phyloP scores from a whole-genome alignment of 305 asterid species.

The Fraxinus floribunda region DNA sequence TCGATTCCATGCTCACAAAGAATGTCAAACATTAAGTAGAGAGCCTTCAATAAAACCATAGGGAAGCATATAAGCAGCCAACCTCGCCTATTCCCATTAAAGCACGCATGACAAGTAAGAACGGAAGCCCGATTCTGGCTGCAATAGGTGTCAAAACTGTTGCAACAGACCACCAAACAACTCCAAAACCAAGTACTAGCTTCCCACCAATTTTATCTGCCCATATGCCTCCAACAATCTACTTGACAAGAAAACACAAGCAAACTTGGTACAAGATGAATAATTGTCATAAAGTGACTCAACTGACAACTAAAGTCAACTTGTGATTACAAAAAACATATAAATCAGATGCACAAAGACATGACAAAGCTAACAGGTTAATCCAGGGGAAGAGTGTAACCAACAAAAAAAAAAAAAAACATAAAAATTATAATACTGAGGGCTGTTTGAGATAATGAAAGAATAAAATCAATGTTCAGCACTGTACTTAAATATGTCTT shows the following conservation, averaged over 20 bases:
- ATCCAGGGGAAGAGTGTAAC: neutral
- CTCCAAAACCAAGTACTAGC: slow-evolving; percentile 93
- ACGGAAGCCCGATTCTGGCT: slow-evolving; percentile 61
- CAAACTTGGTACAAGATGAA: slow-evolving; percentile 9
- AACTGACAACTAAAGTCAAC: neutral
- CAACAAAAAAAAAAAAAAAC: neutral
- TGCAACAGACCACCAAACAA: slow-evolving; percentile 97
- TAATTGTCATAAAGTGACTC: neutral
- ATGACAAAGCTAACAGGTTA: neutral
- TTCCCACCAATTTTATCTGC: slow-evolving; percentile 98
- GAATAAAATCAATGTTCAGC: neutral
- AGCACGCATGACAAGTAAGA: slow-evolving; percentile 85
- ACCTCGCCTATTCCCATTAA: slow-evolving; percentile 99
- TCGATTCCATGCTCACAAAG: neutral
- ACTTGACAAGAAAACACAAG: slow-evolving; percentile 4
- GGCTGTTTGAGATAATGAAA: neutral
- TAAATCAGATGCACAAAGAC: neutral
- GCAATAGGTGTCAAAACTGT: slow-evolving; percentile 71
- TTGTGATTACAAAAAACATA: neutral
- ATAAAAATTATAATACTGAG: neutral
- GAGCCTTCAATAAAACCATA: neutral
- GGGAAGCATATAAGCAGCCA: slow-evolving; percentile 28
- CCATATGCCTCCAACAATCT: slow-evolving; percentile 99
- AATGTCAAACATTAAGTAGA: neutral
- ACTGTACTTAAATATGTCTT: neutral